phyloP scores from a whole-genome alignment of 2,329 filamentous ascomycete species.

The Aspergillus jensenii region DNA sequence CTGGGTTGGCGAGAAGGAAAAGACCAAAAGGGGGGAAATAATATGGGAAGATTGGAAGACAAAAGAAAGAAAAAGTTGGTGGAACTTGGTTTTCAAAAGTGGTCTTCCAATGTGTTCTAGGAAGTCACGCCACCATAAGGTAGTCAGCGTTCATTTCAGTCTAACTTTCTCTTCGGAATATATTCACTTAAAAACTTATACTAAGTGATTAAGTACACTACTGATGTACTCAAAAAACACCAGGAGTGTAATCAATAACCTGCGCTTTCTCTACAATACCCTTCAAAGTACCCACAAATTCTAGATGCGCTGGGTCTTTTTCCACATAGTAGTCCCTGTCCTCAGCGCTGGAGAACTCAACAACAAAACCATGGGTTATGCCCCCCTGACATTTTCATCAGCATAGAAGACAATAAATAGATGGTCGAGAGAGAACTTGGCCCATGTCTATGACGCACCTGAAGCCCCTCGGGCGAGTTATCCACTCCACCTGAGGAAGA shows the following conservation, averaged over 20 bases:
- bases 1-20: too few relatives aligned
- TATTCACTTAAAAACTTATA: too few relatives aligned
- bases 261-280: constrained; percentile 35
- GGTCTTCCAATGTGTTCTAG: too few relatives aligned
- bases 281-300: constrained; percentile 52
- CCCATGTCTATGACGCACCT: constrained; percentile 46
- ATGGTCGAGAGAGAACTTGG: background rate
- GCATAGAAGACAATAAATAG: background rate
- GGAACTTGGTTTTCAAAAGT: too few relatives aligned
- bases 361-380: constrained; percentile 68
- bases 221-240: constrained; percentile 20
- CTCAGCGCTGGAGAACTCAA: constrained; percentile 62
- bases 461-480: constrained; percentile 46
- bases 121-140: too few relatives aligned
- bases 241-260: constrained; percentile 35
- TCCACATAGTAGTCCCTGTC: constrained; percentile 69
- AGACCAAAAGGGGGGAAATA: too few relatives aligned
- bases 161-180: too few relatives aligned
- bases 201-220: too few relatives aligned
- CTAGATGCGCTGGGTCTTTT: constrained; percentile 63
- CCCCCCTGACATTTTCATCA: constrained; percentile 49
- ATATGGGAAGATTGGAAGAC: too few relatives aligned
- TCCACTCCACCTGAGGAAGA: constrained; percentile 15
- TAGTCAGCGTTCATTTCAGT: too few relatives aligned
- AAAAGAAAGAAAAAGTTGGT: too few relatives aligned